A percentile compares a stretch with the other conserved stretches of the same genome.
Conservation (phyloP, 2,329 filamentous ascomycete species). For the Microdochium bolleyi region DNA sequence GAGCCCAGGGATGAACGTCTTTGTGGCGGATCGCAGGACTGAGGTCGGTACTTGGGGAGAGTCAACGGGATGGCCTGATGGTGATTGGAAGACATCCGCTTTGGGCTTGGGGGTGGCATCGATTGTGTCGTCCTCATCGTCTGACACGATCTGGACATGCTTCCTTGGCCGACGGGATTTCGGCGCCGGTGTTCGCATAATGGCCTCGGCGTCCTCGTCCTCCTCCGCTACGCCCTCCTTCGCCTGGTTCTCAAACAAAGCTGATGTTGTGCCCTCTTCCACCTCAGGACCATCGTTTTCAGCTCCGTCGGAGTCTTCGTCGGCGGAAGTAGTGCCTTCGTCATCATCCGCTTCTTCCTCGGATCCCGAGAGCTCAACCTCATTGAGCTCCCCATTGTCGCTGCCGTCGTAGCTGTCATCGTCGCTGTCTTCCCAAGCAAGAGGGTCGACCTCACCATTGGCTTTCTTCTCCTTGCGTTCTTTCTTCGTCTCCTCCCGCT, state of each 20-base stretch:
- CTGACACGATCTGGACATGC: constrained; percentile 46
- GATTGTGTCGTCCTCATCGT: constrained; percentile 53
- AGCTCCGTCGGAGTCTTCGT: constrained; percentile 17
- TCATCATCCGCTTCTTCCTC: constrained; percentile 30
- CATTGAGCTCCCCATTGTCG: constrained; percentile 38
- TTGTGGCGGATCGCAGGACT: constrained; percentile 60
- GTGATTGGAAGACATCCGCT: constrained; percentile 28
- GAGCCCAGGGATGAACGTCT: constrained; percentile 62
- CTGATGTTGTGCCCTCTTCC: constrained; percentile 18
- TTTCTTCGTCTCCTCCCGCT: constrained; percentile 66
- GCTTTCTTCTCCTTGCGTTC: constrained; percentile 36
- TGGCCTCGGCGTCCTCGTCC: constrained; percentile 27
- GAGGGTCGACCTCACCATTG: constrained; percentile 36
- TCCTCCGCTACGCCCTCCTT: constrained; percentile 30
- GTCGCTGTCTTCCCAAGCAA: constrained; percentile 50
- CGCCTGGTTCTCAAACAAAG: constrained; percentile 9
- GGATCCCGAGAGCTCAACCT: constrained; percentile 23
- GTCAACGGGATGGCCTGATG: constrained; percentile 28
- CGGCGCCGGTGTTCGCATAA: constrained; percentile 29
- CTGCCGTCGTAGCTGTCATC: constrained; percentile 26
- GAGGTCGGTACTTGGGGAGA: constrained; percentile 54
- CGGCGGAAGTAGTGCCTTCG: constrained; percentile 27
- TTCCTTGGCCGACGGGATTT: constrained; percentile 41
- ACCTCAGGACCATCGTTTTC: constrained; percentile 21
- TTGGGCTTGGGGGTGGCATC: constrained; percentile 43